Percentiles rank a stretch among this genome's conserved stretches.
Evolutionary conservation across 768 basidiomycete genomes (phyloP).

Genomic region (Boletus rufocinnamomeus): DNA sequence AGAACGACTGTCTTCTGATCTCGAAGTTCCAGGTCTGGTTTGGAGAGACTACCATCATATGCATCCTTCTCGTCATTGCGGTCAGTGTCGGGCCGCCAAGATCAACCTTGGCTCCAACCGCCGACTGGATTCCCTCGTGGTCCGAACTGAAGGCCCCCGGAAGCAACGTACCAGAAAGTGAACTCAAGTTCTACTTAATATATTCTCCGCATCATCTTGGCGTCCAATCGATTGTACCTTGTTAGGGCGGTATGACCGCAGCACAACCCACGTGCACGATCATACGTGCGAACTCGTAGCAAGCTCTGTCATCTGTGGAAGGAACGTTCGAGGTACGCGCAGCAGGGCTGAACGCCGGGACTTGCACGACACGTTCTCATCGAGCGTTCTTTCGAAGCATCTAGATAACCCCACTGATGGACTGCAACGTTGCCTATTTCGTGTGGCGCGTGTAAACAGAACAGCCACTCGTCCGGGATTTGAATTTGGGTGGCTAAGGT

Average conservation of each 20-base stretch:
- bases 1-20: too few species aligned
- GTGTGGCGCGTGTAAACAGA: slow-evolving; percentile 2
- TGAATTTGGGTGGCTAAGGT: background rate
- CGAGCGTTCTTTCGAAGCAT: background rate
- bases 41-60: too few species aligned
- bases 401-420: background rate
- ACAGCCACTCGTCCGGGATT: background rate
- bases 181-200: background rate
- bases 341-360: background rate
- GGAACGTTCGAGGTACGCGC: slow-evolving; percentile 6
- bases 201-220: background rate
- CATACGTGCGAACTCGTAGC: background rate
- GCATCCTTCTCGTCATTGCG: background rate
- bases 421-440: background rate
- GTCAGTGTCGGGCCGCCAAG: background rate
- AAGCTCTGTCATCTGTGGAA: background rate
- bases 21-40: too few species aligned
- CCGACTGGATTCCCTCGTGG: background rate
- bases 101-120: background rate
- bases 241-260: background rate
- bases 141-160: background rate
- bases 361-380: background rate
- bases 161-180: background rate
- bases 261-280: background rate
- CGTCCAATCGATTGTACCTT: too few species aligned